These are phyloP conservation scores for Parastagonospora nodorum DNA, from an alignment of 2,329 filamentous ascomycete species.

Conservation along the genomic window DNA sequence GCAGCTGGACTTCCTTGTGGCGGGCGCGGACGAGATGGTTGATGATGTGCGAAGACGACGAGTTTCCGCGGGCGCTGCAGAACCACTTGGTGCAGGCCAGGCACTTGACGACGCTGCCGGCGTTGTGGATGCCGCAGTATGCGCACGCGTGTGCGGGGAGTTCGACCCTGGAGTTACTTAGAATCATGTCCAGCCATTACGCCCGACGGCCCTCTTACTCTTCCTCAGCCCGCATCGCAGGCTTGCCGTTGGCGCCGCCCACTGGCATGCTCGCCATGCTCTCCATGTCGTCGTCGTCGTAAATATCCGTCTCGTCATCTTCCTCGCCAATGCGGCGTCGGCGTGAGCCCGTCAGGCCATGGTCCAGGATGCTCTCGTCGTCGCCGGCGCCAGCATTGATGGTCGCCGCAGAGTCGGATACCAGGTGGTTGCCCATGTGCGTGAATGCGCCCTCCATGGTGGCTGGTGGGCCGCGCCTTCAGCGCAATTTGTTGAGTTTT, in stretches of 20 bases:
- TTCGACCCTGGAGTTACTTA: conserved; percentile 54
- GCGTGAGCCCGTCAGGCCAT: conserved; percentile 61
- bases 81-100: conserved; percentile 98
- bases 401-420: conserved; percentile 80
- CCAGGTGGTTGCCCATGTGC: conserved; percentile 82
- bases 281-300: conserved; percentile 74
- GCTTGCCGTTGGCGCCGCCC: conserved; percentile 70
- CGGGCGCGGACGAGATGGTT: conserved; percentile 96
- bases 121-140: conserved; percentile 97
- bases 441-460: conserved; percentile 86
- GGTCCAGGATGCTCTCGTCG: conserved; percentile 82
- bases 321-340: conserved; percentile 65
- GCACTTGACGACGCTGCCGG: conserved; percentile 94
- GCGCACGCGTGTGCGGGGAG: conserved; percentile 90
- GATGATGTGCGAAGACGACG: conserved; percentile 95
- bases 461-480: conserved; percentile 7
- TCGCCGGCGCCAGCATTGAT: conserved; percentile 90
- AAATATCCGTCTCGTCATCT: conserved; percentile 88
- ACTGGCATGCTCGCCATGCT: conserved; percentile 80
- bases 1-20: conserved; percentile 98
- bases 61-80: conserved; percentile 95
- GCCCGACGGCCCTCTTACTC: conserved; percentile 43
- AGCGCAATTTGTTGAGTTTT: background rate
- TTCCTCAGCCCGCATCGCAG: conserved; percentile 66
- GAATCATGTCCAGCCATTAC: background rate